Conservation (phyloP, 2,329 filamentous ascomycete species). For the Neocucurbitaria cava region DNA sequence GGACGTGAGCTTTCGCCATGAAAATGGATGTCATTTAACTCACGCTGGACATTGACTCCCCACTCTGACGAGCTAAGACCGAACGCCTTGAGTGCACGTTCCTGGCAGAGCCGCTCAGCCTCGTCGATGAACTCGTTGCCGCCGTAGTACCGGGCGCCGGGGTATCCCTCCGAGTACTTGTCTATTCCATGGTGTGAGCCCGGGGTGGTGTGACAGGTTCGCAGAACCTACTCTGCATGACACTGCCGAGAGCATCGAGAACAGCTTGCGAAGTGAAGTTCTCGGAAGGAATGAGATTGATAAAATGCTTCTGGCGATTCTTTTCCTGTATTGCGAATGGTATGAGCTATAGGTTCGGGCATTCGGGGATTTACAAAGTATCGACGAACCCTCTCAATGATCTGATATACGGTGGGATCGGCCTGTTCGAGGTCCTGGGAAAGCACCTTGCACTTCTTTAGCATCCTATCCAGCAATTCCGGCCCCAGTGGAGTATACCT, state of each 20-base stretch:
- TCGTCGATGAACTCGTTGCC: slow-evolving; percentile 99
- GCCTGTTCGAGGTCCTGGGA: slow-evolving; percentile 79
- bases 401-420: slow-evolving; percentile 85
- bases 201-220: slow-evolving; percentile 67
- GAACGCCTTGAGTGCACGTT: slow-evolving; percentile 90
- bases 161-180: slow-evolving; percentile 99
- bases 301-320: slow-evolving; percentile 94
- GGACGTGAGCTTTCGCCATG: slow-evolving; percentile 19
- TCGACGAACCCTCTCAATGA: slow-evolving; percentile 81
- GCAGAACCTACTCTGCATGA: slow-evolving; percentile 51
- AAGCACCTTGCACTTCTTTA: slow-evolving; percentile 69
- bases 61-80: slow-evolving; percentile 85
- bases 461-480: not conserved
- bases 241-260: slow-evolving; percentile 87
- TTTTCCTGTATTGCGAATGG: slow-evolving; percentile 72
- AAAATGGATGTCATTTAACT: slow-evolving; percentile 16
- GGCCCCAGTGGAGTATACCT: slow-evolving; percentile 41
- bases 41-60: slow-evolving; percentile 97
- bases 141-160: slow-evolving; percentile 97
- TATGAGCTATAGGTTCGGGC: slow-evolving; percentile 25
- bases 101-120: slow-evolving; percentile 94
- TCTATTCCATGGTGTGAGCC: slow-evolving; percentile 59
- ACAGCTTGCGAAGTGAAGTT: slow-evolving; percentile 99
- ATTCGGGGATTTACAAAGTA: slow-evolving; percentile 14
- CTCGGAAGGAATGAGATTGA: slow-evolving; percentile 98